Base-by-base conservation (phyloP, 768 basidiomycete species). In the Kwoniella dejecticola region DNA sequence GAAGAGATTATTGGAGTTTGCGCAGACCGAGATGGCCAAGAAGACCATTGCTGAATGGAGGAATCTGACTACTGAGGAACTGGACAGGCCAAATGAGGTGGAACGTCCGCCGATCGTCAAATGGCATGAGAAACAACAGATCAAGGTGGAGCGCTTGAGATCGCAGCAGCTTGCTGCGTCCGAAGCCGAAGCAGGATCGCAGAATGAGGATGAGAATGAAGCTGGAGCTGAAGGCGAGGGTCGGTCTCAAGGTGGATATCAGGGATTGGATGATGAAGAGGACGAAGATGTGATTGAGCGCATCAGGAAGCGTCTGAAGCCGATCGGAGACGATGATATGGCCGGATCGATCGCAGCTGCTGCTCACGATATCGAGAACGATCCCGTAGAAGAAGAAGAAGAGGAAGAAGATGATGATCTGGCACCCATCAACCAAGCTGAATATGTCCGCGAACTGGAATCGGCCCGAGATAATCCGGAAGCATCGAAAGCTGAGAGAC, bases 1-100 rank as follows among this genome's bases (percentile, higher is more conserved):
- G 80, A 97, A 95, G 79, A 85, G 96, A 17, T 81, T 99, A 15
- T 89, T 93, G 24, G 96, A 99, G 80, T 99, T 99, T 82, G 90
- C 88, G 75, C 86, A 85, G 68, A 97, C 93, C 1, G 87, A 88
- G 0, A 91, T 89, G 70, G 92, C 90, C 12, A 83, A 83, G 36
- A 80, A 97, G 70, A 94, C 92, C 1, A 81, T 99, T 52, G 87
- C 87, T 12, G 92, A 97, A 78, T 97, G 94, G 75, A 82, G 92
- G 52, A 89, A 84, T 48, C 88, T 94, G 23, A 71, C 49, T n/a
- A 68, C 67, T 45, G 63, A 53, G 40, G 68, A 71, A 38, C 55
- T 66, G 33, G 62, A 66, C 30, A 47, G 47, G 55, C 44, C 45
- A 13, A 57, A 62, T 41, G 42, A 29, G 42, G 68, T 47, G 48